Evolutionary conservation across 805 yeast species (phyloP), one percentile per base, ranked within the genome.

Genomic region (Blastobotrys peoriensis): DNA sequence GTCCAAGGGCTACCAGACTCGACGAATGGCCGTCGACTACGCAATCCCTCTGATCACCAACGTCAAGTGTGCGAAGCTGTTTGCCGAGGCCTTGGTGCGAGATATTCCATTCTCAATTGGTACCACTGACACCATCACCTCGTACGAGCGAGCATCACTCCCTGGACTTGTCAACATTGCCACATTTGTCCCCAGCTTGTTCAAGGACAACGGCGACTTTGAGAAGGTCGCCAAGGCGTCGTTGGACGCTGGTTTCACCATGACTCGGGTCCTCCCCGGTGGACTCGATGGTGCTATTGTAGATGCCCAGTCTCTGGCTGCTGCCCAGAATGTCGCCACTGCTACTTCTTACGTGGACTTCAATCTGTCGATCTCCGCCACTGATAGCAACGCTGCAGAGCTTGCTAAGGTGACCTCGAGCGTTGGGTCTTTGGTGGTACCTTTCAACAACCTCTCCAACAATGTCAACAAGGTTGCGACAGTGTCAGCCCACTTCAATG

Each of bases 11-110:
- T 93, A 93, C 76, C 81, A 79, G 67, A 86, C 98, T 38, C 94
- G 99, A 76, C 93, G 99, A 75, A 86, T 93, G 98, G 98, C 99
- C 56, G 97, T 93, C 54, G 99, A 93, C 69, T 94, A 86, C 66
- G 89, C 97, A 42, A 88, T 93, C 63, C 99, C 99, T 41, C 75
- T 93, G 65, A 96, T 93, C 41, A 93, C 99, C 53, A 93, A 93
- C 63, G 98, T 93, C 55, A 93, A 93, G 70, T 83, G 89, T 74
- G 99, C 99, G 51, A 93, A 93, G 70, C 73, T 93, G 55, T 74
- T 93, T 67, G 81, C 93, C 54, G 98, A 93, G 71, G 98, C 99
- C n/a, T 66, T 88, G 53, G 75, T 91, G 33, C 75, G 93, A 71
- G 55, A 54, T 49, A 43, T 41, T 35, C 52, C 58, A 37, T 70